These are phyloP conservation scores for Hydnomerulius pinastri DNA, from an alignment of 768 basidiomycete species.

Conservation along the genomic window DNA sequence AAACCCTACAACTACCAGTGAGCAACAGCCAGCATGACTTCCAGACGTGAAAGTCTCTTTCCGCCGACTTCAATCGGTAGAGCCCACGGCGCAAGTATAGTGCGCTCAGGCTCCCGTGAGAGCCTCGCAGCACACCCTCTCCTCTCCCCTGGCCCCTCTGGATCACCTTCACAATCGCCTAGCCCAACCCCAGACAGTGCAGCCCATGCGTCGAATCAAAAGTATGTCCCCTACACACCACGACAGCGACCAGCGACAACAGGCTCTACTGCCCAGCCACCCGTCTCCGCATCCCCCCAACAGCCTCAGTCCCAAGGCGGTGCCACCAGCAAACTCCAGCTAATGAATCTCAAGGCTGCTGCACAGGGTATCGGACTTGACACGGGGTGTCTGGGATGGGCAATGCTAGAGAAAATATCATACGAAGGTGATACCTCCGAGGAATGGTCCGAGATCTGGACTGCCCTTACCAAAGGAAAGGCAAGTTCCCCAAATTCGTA, in stretches of 20 bases:
- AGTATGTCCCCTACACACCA: conserved; percentile 80
- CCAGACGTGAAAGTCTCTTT: conserved; percentile 40
- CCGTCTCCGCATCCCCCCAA: conserved; percentile 38
- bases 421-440: conserved; percentile 47
- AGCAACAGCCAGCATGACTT: conserved; percentile 38
- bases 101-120: conserved; percentile 52
- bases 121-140: conserved; percentile 64
- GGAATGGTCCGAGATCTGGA: conserved; percentile 76
- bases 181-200: conserved; percentile 24
- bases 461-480: conserved; percentile 62
- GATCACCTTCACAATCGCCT: conserved; percentile 28
- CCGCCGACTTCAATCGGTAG: conserved; percentile 60
- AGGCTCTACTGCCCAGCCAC: conserved; percentile 41
- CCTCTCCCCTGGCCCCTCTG: conserved; percentile 46
- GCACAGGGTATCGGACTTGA: conserved; percentile 71
- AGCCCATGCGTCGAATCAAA: conserved; percentile 32
- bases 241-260: conserved; percentile 61
- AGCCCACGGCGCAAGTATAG: conserved; percentile 43
- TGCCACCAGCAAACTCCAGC: conserved; percentile 68
- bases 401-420: conserved; percentile 72
- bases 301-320: conserved; percentile 53
- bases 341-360: conserved; percentile 73
- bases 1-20: no score
- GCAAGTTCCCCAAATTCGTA: conserved; percentile 47
- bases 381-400: conserved; percentile 67